phyloP scores from a whole-genome alignment of 768 basidiomycete species.

The Mycena epipterygia region DNA sequence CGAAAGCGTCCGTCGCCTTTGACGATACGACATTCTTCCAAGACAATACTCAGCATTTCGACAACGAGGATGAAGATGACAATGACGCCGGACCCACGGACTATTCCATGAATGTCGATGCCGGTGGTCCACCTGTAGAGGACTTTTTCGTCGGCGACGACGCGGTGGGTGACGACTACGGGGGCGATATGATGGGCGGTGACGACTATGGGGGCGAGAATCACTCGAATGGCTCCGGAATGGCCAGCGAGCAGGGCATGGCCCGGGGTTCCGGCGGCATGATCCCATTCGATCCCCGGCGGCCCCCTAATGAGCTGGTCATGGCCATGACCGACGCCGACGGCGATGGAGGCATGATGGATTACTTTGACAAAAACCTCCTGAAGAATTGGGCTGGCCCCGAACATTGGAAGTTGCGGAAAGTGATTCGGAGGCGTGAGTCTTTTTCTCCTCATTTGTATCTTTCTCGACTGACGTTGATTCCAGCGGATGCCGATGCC shows the following conservation, averaged over 20 bases:
- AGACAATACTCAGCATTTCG: slow-evolving; percentile 60
- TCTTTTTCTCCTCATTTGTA: slow-evolving; percentile 19
- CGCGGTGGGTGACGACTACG: slow-evolving; percentile 63
- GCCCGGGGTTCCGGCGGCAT: slow-evolving; percentile 60
- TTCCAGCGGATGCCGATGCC: slow-evolving; percentile 51
- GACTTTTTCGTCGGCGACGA: slow-evolving; percentile 81
- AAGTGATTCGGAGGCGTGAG: slow-evolving; percentile 83
- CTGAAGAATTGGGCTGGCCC: slow-evolving; percentile 99
- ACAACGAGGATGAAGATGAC: slow-evolving; percentile 61
- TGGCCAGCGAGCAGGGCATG: slow-evolving; percentile 51
- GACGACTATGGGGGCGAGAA: slow-evolving; percentile 60
- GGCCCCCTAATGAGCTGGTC: slow-evolving; percentile 81
- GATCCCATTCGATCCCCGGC: slow-evolving; percentile 89
- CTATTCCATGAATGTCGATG: slow-evolving; percentile 59
- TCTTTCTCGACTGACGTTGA: slow-evolving; percentile 26
- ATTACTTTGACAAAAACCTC: slow-evolving; percentile 91
- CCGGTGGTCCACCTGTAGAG: slow-evolving; percentile 55
- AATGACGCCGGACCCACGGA: slow-evolving; percentile 50
- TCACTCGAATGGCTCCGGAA: slow-evolving; percentile 61
- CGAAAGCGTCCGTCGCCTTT: slow-evolving; percentile 71
- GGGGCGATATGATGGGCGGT: slow-evolving; percentile 55
- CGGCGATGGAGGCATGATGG: slow-evolving; percentile 71
- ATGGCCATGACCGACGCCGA: slow-evolving; percentile 85
- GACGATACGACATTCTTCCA: slow-evolving; percentile 75
- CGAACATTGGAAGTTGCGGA: slow-evolving; percentile 97